Evolutionary conservation across 179 eudicot species (phyloP), one percentile per base, ranked within the genome.

Genomic region (Beta corolliflora): DNA sequence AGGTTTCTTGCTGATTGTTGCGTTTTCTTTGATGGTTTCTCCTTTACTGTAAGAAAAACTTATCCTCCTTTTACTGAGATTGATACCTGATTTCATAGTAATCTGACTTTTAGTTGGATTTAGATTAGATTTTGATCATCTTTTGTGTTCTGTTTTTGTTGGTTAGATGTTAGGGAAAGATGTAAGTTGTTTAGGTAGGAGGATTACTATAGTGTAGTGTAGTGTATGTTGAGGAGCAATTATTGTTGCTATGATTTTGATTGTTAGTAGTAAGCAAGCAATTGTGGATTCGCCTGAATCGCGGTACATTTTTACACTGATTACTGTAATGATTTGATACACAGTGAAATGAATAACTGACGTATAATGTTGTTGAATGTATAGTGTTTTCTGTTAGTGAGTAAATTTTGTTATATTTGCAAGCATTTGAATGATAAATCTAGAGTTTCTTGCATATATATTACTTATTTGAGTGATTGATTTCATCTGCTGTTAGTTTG

Each of bases 1-100:
- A 8, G 18, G 73, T 18, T 73, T 18, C 15, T 45, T 50, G 68
- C 11, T 63, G 19, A 2, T 60, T 46, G 10, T 36, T 61, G 23
- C 52, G 10, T 10, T 54, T 8, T 19, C 9, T 21, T 41, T 36
- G 14, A 14, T 79, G 36, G 0, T 79, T 56, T 41, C 19, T 21
- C 21, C 64, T 66, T 53, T 78, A 12, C 70, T 56, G 77, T 75
- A 41, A 75, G 66, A 48, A 73, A 73, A 1, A 15, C 72, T 68
- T 10, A 68, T 25, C 1, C 29, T 25, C 29, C 29, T 25, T 25
- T 25, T 25, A 25, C 29, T 25, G 29, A 25, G 29, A 25, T 25
- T 25, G 29, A 25, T 25, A 25, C 29, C 29, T 44, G 14, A 21
- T 63, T 21, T 31, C 3, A 3, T 5, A 7, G 4, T 13, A 68